Base-by-base conservation (phyloP, 352 stramenopile genomes). In the Globisporangium sylvaticum region DNA sequence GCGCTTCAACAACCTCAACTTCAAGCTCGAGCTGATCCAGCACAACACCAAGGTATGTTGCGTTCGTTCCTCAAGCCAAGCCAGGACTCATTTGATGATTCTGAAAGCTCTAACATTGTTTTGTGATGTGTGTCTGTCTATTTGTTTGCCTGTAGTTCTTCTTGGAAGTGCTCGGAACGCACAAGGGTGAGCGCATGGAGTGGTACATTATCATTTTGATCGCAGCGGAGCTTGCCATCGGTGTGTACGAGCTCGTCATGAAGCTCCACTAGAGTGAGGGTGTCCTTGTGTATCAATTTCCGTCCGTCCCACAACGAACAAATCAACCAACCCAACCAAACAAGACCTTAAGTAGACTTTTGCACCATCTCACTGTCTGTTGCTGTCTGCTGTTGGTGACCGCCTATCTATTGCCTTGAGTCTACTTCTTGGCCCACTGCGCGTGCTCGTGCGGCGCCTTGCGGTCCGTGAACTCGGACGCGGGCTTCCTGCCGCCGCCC, bases 191-290 rank as follows among this genome's bases (percentile, higher is more conserved):
- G 66, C 86, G 89, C 58, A 83, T 98, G 72, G 97, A 99, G 80
- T 99, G 96, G 96, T 98, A 98, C 67, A 98, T 99, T 80, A 98
- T 99, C 82, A 91, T 98, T 48, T 74, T 99, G 20, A 99, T 99
- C 73, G 84, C 87, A 20, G 91, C 97, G 24, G 97, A 99, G 78
- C 91, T 98, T 37, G 77, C 94, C 31, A 87, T 99, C 69, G 97
- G 83, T 58, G 69, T 89, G 32, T 96, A 94, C 68, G 85, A 92
- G 62, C 73, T 95, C 39, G 67, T 82, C 39, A 84, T 92, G 79
- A 92, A 92, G 71, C 71, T 94, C 27, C 73, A 80, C 55, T 87
- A 88, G 32, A 50, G 42, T 24, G 42, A 20, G 39, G 6, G 39
- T 15, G 4, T 48, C 42, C 42, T 50, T 50, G 42, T 22, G 42